Percentiles rank a stretch among this genome's conserved stretches.
phyloP scores from a whole-genome alignment of 805 yeast genomes.

The Ogataea paraovalis region DNA sequence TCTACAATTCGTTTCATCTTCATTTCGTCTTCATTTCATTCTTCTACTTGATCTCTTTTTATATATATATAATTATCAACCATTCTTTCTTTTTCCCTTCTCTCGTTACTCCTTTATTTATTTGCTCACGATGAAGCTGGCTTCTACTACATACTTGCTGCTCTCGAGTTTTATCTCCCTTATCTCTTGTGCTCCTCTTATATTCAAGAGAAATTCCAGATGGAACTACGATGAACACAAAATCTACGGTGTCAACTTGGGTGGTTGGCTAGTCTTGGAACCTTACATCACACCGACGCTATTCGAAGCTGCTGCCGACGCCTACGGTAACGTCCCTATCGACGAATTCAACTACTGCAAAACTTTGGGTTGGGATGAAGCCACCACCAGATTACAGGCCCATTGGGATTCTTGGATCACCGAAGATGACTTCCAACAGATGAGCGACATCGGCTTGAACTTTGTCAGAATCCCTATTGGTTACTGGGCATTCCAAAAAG shows the following conservation, averaged over 20 bases:
- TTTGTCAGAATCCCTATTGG: conserved; percentile 89
- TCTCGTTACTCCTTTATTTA: too few species aligned
- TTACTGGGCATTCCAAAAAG: conserved; percentile 79
- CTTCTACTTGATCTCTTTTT: too few species aligned
- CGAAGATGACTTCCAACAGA: conserved; percentile 63
- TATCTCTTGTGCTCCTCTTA: conserved; percentile 21
- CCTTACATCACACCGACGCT: conserved; percentile 82
- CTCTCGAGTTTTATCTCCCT: conserved; percentile 7
- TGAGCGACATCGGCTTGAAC: conserved; percentile 65
- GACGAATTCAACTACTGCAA: conserved; percentile 76
- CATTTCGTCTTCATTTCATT: too few species aligned
- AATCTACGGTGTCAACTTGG: conserved; percentile 68
- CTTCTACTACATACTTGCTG: conserved; percentile 1
- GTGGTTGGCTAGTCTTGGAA: conserved; percentile 89
- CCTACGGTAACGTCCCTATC: conserved; percentile 50
- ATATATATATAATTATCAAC: too few species aligned
- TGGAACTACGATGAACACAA: conserved; percentile 30
- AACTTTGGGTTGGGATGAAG: conserved; percentile 56
- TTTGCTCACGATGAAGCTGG: conserved; percentile 10
- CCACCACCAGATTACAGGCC: conserved; percentile 44
- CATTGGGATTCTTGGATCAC: conserved; percentile 83
- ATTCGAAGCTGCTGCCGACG: conserved; percentile 46
- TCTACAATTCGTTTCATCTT: too few species aligned
- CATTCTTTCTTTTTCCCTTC: too few species aligned
- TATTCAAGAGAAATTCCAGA: conserved; percentile 28